Conservation (phyloP, 306 rosid species). For the Gastrolobium bilobum region DNA sequence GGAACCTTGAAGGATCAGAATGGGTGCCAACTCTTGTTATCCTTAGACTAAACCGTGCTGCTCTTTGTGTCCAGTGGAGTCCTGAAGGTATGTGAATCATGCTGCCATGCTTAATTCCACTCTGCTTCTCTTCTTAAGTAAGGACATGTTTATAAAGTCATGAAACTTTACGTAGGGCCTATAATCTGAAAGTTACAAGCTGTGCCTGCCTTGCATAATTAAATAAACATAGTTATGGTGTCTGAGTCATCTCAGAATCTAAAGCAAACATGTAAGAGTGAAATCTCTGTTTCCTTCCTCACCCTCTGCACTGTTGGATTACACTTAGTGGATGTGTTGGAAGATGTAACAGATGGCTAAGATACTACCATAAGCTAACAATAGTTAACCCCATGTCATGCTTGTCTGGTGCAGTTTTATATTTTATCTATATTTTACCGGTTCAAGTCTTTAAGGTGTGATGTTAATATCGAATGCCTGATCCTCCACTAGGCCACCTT, state of each 20-base stretch:
- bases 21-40: constrained; percentile 97
- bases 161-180: constrained; percentile 14
- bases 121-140: constrained; percentile 3
- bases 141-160: constrained; percentile 24
- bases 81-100: constrained; percentile 79
- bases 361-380: constrained; percentile 33
- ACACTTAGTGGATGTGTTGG: constrained; percentile 20
- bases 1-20: constrained; percentile 94
- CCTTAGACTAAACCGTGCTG: constrained; percentile 96
- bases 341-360: constrained; percentile 31
- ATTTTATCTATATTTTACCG: background rate
- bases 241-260: constrained; percentile 23
- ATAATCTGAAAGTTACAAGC: constrained; percentile 19
- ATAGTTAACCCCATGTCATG: constrained; percentile 24
- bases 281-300: constrained; percentile 26
- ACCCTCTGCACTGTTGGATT: constrained; percentile 30
- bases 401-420: constrained; percentile 38
- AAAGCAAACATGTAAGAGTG: constrained; percentile 20
- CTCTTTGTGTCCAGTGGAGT: constrained; percentile 98
- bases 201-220: constrained; percentile 26
- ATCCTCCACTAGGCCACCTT: constrained; percentile 35
- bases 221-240: constrained; percentile 36
- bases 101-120: constrained; percentile 30
- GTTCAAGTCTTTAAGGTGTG: constrained; percentile 11
- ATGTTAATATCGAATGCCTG: constrained; percentile 18